A percentile compares a stretch with the other conserved stretches of the same genome.
Conservation (phyloP, 805 yeast genomes). For the Maudiozyma serrabonitensis region DNA sequence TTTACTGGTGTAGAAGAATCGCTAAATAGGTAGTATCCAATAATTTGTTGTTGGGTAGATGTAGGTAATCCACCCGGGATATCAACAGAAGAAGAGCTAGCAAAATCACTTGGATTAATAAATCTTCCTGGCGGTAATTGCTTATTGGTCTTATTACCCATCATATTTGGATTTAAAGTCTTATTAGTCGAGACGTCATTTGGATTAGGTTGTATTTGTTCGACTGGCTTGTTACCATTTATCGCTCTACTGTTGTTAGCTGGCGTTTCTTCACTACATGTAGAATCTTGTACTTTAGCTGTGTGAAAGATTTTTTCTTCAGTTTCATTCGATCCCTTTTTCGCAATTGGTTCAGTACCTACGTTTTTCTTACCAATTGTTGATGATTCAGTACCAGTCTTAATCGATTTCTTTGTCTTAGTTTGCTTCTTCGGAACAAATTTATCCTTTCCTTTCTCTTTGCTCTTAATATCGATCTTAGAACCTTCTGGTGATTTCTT, state of each 20-base stretch:
- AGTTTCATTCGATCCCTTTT: background rate
- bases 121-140: background rate
- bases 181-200: background rate
- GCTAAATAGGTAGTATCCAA: background rate
- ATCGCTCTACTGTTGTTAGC: background rate
- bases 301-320: background rate
- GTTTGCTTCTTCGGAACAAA: background rate
- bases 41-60: background rate
- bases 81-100: background rate
- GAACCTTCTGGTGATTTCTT: background rate
- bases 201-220: background rate
- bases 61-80: background rate
- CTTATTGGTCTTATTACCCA: background rate
- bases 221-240: background rate
- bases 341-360: background rate
- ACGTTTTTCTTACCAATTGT: background rate
- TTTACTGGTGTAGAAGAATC: background rate
- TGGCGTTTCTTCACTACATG: background rate
- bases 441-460: background rate
- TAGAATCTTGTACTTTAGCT: background rate
- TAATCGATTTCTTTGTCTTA: background rate
- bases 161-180: background rate
- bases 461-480: background rate
- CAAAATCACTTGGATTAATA: background rate
- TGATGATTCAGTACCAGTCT: background rate